These are phyloP conservation scores for Hypoxylon fuscum DNA, from an alignment of 495 filamentous ascomycete genomes.

Conservation along the genomic window DNA sequence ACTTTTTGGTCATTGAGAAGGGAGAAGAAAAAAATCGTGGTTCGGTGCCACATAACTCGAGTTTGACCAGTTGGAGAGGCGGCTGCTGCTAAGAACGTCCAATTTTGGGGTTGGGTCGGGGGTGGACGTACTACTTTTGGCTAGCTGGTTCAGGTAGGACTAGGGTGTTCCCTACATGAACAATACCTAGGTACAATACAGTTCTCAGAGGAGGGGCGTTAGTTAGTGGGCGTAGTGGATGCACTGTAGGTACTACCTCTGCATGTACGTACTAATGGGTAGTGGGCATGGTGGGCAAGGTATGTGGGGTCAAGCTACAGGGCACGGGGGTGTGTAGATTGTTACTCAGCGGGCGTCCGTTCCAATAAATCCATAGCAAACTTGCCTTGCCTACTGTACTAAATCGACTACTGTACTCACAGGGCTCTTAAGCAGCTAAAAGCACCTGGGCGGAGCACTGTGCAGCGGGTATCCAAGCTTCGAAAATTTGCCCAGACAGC, in stretches of 20 bases:
- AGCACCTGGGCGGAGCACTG: slow-evolving; percentile 23
- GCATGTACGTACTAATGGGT: slow-evolving; percentile 7
- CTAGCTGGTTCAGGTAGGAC: slow-evolving; percentile 8
- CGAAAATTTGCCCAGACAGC: slow-evolving; percentile 7
- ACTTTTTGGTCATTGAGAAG: neutral
- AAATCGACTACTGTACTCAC: slow-evolving; percentile 30
- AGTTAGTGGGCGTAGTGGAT: neutral
- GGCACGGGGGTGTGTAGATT: slow-evolving; percentile 26
- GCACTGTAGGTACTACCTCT: slow-evolving; percentile 12
- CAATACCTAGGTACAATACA: neutral
- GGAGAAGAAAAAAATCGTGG: slow-evolving; percentile 8
- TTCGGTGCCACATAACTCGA: slow-evolving; percentile 33
- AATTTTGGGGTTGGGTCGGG: slow-evolving; percentile 33
- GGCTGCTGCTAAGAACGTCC: slow-evolving; percentile 29
- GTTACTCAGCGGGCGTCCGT: neutral
- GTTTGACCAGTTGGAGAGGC: slow-evolving; percentile 34
- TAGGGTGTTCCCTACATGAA: slow-evolving; percentile 10
- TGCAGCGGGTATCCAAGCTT: slow-evolving; percentile 21
- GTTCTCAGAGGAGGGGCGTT: neutral
- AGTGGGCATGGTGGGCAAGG: neutral
- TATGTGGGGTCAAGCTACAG: slow-evolving; percentile 22
- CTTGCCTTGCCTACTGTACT: slow-evolving; percentile 16
- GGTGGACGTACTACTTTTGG: slow-evolving; percentile 33
- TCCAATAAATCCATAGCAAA: slow-evolving; percentile 16
- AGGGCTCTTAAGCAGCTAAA: slow-evolving; percentile 33